Evolutionary conservation across 257 asterid species (phyloP).

Genomic region (Thymus mandschuricus): DNA sequence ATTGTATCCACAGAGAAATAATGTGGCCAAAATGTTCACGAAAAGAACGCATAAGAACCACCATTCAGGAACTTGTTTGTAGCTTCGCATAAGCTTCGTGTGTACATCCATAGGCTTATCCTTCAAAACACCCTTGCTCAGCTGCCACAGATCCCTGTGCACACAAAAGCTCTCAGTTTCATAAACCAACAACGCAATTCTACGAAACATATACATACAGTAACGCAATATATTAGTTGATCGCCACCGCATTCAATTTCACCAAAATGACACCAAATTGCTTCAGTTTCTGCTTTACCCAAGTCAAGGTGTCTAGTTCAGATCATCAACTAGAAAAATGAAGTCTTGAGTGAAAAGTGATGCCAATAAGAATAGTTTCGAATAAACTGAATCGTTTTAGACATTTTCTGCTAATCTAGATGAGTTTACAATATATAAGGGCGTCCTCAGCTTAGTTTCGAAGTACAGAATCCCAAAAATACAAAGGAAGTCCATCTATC

Average conservation of each 20-base stretch:
- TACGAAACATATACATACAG: not conserved
- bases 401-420: not conserved
- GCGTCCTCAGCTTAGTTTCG: not conserved
- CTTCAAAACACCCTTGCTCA: slow-evolving; percentile 78
- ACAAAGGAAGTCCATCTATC: not conserved
- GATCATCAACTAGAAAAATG: not conserved
- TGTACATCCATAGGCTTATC: slow-evolving; percentile 80
- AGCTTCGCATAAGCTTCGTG: slow-evolving; percentile 83
- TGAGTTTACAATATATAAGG: slow-evolving; percentile 5
- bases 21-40: slow-evolving; percentile 59
- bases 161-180: slow-evolving; percentile 28
- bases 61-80: slow-evolving; percentile 93
- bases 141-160: slow-evolving; percentile 75
- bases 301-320: too few relatives aligned
- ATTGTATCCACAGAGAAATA: slow-evolving; percentile 67
- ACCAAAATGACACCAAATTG: too few relatives aligned
- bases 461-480: not conserved
- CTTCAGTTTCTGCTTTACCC: too few relatives aligned
- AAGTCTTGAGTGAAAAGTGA: not conserved
- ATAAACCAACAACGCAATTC: slow-evolving; percentile 19
- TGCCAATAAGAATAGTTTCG: not conserved
- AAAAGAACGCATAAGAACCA: slow-evolving; percentile 77
- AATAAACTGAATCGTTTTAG: not conserved
- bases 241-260: too few relatives aligned
- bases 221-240: not conserved